Conservation (phyloP, 2,329 filamentous ascomycete genomes). For the Ciborinia camelliae region DNA sequence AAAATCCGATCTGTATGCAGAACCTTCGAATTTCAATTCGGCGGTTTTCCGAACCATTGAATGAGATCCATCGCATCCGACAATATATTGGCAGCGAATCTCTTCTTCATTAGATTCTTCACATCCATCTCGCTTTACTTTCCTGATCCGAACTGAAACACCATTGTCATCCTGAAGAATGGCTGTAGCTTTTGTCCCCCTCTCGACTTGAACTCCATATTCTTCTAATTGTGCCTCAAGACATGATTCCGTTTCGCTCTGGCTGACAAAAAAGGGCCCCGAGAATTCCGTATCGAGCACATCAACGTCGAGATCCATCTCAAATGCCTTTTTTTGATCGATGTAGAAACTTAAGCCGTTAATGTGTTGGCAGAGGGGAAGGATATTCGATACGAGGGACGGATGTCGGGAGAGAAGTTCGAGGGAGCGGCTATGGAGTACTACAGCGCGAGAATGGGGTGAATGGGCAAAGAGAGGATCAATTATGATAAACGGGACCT, state of each 20-base stretch:
- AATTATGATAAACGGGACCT: constrained; percentile 41
- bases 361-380: constrained; percentile 40
- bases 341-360: constrained; percentile 41
- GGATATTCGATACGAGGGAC: constrained; percentile 38
- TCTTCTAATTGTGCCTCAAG: constrained; percentile 34
- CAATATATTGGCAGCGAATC: constrained; percentile 43
- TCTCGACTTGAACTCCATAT: constrained; percentile 35
- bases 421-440: constrained; percentile 48
- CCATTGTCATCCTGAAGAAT: constrained; percentile 36
- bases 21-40: constrained; percentile 43
- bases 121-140: constrained; percentile 20
- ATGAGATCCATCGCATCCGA: constrained; percentile 52
- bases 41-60: constrained; percentile 46
- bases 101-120: constrained; percentile 30
- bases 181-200: constrained; percentile 33
- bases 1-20: constrained; percentile 44
- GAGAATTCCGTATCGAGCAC: constrained; percentile 36
- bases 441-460: constrained; percentile 43
- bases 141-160: constrained; percentile 33
- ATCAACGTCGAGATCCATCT: constrained; percentile 35
- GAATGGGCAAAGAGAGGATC: constrained; percentile 38
- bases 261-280: constrained; percentile 37
- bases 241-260: constrained; percentile 39
- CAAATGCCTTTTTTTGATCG: constrained; percentile 36
- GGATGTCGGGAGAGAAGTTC: constrained; percentile 49